phyloP scores from a whole-genome alignment of 2,329 filamentous ascomycete genomes.

The Orbilia blumenaviensis region DNA sequence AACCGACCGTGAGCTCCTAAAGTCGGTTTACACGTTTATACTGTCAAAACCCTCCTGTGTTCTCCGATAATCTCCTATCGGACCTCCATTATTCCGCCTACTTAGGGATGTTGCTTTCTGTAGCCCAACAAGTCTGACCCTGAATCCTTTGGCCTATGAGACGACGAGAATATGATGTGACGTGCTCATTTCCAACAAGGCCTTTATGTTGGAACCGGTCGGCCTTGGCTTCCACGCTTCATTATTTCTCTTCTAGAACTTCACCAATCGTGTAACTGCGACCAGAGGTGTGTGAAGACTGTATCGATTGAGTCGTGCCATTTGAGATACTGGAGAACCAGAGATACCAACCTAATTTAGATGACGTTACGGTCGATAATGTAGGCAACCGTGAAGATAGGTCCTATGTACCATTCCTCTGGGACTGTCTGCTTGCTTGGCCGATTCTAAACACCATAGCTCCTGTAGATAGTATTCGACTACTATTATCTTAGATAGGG shows the following conservation, averaged over 20 bases:
- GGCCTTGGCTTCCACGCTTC: background rate
- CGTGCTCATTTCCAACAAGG: conserved; percentile 8
- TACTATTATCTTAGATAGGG: background rate
- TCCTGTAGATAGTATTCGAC: background rate
- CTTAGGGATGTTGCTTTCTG: background rate
- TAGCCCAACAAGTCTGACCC: background rate
- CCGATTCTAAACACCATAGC: background rate
- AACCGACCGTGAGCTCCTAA: conserved; percentile 6
- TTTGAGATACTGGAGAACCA: too few relatives aligned
- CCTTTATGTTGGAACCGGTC: conserved; percentile 16
- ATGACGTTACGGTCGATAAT: conserved; percentile 30
- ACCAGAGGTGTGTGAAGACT: background rate
- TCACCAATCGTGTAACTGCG: conserved; percentile 4
- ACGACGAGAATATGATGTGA: background rate
- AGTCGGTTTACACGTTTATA: background rate
- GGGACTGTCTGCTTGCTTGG: background rate
- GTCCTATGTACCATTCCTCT: background rate
- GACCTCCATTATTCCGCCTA: background rate
- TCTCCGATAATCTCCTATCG: conserved; percentile 11
- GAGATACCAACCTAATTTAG: background rate
- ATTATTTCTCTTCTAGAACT: background rate
- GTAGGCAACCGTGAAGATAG: conserved; percentile 32
- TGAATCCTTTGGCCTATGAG: conserved; percentile 26
- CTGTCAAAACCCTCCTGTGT: background rate
- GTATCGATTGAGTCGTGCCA: background rate